Evolutionary conservation across 2,329 filamentous ascomycete species (phyloP), one percentile per base, ranked within the genome.

Genomic region (Beauveria bassiana): DNA sequence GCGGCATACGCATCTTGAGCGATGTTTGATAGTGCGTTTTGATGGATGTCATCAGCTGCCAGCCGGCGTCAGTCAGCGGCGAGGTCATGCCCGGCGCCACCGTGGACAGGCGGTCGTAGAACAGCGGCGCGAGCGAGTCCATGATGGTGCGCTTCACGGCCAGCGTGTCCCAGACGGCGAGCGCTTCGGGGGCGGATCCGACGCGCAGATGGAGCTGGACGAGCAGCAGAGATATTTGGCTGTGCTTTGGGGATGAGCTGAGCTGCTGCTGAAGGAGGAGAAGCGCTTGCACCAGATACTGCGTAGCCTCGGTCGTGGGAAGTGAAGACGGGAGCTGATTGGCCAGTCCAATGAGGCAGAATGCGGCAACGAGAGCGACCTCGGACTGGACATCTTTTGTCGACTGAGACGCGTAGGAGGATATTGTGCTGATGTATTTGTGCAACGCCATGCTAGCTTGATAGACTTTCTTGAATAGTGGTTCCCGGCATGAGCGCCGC

Each of bases 101-200:
- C 1, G 76, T 80, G 1, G 81, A 81, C 6, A 85, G 70, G 2
- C 83, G 77, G 66, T 86, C 83, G 63, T 81, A 79, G 62, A 83
- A 83, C 1, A 83, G 71, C 0, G 81, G 78, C 3, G 75, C 81
- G 0, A 86, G 74, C 0, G 81, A 80, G 64, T 85, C 82, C n/a
- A 83, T 78, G 31, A 84, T 81, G 0, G 80, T 81, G 24, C 82
- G 77, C 70, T 86, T 86, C 2, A 86, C 78, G 3, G 77, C 80
- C 10, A 84, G 74, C 0, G 74, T 74, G 12, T 75, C 72, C 81
- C 82, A 85, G 2, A 82, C 69, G 40, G 78, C 69, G 26, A 77
- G 72, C 0, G 79, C 80, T 20, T 75, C 74, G 1, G 78, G 74
- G 0, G 75, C 75, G 14, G 79, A 81, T 8, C 82, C 82, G 7